A percentile compares a stretch with the other conserved stretches of the same genome.
These are phyloP conservation scores for Dendrobium nobile DNA, from an alignment of 106 monocot genomes.

Conservation along the genomic window DNA sequence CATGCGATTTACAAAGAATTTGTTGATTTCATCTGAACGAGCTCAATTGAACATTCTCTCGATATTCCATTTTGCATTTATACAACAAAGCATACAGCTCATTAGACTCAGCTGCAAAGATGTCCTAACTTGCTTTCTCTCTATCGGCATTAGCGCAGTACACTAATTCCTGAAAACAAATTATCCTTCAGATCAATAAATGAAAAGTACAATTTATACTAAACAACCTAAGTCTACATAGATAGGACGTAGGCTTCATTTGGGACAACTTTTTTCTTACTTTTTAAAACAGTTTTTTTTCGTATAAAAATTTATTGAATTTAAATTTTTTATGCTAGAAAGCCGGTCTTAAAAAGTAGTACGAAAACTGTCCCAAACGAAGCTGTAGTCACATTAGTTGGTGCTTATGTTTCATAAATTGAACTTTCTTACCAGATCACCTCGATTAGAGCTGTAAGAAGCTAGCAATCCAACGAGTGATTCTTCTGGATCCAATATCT, in stretches of 20 bases:
- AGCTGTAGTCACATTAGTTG: slow-evolving; percentile 9
- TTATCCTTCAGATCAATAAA: too few species aligned
- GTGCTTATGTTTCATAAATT: neutral
- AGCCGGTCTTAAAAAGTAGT: too few species aligned
- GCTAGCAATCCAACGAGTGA: slow-evolving; percentile 40
- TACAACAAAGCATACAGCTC: neutral
- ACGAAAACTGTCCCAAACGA: too few species aligned
- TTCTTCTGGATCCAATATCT: slow-evolving; percentile 42
- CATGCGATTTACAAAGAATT: too few species aligned
- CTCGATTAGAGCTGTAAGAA: slow-evolving; percentile 22
- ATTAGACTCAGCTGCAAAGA: too few species aligned
- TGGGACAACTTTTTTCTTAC: too few species aligned
- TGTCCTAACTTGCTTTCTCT: neutral
- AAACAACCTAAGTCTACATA: slow-evolving; percentile 8
- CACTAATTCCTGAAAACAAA: slow-evolving; percentile 6
- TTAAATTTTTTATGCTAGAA: too few species aligned
- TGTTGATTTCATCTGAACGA: too few species aligned
- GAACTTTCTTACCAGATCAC: slow-evolving; percentile 55
- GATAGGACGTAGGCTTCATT: slow-evolving; percentile 60
- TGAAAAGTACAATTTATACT: too few species aligned
- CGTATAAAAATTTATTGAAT: too few species aligned
- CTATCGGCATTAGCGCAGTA: neutral
- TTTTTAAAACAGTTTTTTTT: too few species aligned
- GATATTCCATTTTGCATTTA: neutral
- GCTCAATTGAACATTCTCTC: too few species aligned